phyloP scores from a whole-genome alignment of 164 flowering plant genomes.

The Platanus orientalis region DNA sequence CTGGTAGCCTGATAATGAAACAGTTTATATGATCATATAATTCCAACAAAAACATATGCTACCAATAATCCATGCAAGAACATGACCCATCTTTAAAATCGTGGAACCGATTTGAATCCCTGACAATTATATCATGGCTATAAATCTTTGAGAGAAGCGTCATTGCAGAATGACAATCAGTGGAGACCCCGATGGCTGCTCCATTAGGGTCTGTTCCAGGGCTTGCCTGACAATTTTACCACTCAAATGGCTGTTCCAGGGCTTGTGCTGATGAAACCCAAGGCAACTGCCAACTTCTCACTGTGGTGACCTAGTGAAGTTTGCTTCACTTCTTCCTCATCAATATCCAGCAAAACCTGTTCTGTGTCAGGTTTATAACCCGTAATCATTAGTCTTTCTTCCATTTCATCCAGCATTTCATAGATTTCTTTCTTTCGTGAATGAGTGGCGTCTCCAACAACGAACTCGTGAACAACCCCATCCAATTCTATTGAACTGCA shows the following conservation, averaged over 20 bases:
- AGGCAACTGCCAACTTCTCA: conserved; percentile 7
- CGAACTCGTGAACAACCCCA: conserved; percentile 10
- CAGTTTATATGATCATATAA: too few relatives aligned
- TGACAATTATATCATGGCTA: not conserved
- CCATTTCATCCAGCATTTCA: conserved; percentile 11
- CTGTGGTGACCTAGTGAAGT: conserved; percentile 4
- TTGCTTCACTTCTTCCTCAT: conserved; percentile 9
- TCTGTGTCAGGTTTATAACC: conserved; percentile 3
- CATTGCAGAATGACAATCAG: conserved; percentile 10
- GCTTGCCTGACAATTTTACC: not conserved
- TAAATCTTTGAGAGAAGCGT: conserved; percentile 11
- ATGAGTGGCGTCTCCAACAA: conserved; percentile 10
- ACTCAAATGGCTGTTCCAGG: conserved; percentile 5
- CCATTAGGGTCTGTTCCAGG: conserved; percentile 2
- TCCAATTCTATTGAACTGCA: conserved; percentile 10
- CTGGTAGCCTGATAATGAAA: too few relatives aligned
- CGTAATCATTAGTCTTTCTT: conserved; percentile 4
- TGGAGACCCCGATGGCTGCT: conserved; percentile 2
- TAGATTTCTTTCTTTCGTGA: conserved; percentile 8
- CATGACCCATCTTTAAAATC: not conserved
- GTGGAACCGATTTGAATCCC: conserved; percentile 12
- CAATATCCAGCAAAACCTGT: conserved; percentile 9
- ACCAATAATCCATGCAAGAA: conserved; percentile 11
- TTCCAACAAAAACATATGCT: not conserved
- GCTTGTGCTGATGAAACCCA: conserved; percentile 11